Conservation (phyloP, 352 stramenopile genomes). For the Pythium sp. region DNA sequence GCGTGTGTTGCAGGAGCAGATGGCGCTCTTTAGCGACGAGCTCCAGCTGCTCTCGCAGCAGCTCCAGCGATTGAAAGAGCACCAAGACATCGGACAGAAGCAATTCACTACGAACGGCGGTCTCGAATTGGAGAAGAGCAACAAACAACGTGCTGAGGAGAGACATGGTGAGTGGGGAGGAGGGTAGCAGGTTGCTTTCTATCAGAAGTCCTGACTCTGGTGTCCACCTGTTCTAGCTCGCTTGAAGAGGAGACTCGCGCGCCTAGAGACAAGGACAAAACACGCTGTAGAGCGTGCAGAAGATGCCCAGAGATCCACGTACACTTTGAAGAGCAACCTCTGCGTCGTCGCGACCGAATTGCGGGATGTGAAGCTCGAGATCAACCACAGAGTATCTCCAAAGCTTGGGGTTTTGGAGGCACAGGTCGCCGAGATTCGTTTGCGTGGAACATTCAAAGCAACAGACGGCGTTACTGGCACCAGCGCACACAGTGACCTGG, state of each 20-base stretch:
- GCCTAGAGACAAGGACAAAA: neutral
- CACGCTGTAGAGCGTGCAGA: neutral
- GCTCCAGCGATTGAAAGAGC: neutral
- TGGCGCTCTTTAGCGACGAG: constrained; percentile 9
- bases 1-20: constrained; percentile 7
- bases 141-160: neutral
- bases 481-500: too few relatives aligned
- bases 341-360: neutral
- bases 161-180: constrained; percentile 3
- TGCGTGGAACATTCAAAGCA: too few relatives aligned
- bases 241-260: neutral
- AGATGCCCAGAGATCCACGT: too few relatives aligned
- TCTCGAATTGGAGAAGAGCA: neutral
- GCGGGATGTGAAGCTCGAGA: neutral
- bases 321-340: neutral
- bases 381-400: too few relatives aligned
- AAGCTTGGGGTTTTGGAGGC: too few relatives aligned
- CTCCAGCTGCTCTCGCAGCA: constrained; percentile 4
- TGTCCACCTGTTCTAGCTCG: neutral
- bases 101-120: neutral
- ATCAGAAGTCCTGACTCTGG: neutral
- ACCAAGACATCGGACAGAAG: neutral
- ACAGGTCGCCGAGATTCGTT: too few relatives aligned
- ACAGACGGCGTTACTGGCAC: too few relatives aligned
- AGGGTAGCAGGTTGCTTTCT: too few relatives aligned